Conservation (phyloP, 345 rosid species). For the Camelina laxa region DNA sequence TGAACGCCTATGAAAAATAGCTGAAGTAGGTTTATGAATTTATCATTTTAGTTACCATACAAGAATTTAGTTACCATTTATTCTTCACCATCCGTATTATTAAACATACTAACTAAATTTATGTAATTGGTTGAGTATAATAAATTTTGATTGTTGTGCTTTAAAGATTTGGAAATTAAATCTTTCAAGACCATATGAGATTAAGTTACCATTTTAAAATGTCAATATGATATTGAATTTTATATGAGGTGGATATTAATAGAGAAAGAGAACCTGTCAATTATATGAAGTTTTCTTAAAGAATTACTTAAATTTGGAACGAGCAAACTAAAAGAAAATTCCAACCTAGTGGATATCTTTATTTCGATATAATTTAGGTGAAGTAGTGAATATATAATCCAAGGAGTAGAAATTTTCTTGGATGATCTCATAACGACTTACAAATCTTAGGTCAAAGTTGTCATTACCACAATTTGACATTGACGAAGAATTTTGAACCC, state of each 20-base stretch:
- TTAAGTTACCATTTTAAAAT: too few species aligned
- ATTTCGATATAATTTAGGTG: constrained; percentile 4
- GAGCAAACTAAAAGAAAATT: background rate
- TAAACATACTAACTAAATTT: background rate
- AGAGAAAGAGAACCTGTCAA: constrained; percentile 17
- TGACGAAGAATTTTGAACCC: constrained; percentile 38
- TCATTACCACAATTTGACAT: constrained; percentile 35
- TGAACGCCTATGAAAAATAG: too few species aligned
- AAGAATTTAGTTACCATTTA: background rate
- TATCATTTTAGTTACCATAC: background rate
- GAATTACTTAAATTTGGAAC: background rate
- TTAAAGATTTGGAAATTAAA: background rate
- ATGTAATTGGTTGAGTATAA: background rate
- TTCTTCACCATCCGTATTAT: background rate
- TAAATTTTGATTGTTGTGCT: background rate
- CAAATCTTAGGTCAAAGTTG: constrained; percentile 43
- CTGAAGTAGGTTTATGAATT: too few species aligned
- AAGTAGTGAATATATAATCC: constrained; percentile 29
- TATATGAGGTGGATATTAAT: background rate
- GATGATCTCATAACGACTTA: constrained; percentile 50
- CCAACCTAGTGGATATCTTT: background rate
- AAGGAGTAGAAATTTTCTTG: constrained; percentile 49
- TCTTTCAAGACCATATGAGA: background rate
- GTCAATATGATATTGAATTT: background rate
- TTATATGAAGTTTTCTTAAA: background rate